A percentile compares a stretch with the other conserved stretches of the same genome.
Evolutionary conservation across 164 flowering plant species (phyloP).

Genomic region (Umbilicus rupestris): DNA sequence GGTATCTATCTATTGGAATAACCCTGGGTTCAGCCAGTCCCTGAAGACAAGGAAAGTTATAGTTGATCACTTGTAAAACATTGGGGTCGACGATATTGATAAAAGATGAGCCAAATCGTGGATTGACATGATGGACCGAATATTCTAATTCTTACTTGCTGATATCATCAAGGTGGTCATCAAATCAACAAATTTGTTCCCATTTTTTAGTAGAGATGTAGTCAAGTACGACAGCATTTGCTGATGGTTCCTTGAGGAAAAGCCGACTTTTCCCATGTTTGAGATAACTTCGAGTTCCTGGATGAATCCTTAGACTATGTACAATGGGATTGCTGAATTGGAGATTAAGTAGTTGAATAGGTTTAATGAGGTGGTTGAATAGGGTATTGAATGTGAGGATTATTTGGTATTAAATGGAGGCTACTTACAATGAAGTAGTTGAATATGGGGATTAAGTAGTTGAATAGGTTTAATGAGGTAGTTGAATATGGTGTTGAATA

Average conservation of each 20-base stretch:
- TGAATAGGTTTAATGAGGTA: too few species aligned
- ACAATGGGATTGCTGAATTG: too few species aligned
- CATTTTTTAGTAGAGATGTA: constrained; percentile 65
- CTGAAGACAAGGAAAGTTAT: constrained; percentile 25
- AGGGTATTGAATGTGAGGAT: too few species aligned
- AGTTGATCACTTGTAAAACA: not conserved
- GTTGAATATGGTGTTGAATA: too few species aligned
- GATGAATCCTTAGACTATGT: constrained; percentile 71
- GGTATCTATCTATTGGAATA: constrained; percentile 59
- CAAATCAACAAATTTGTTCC: constrained; percentile 72
- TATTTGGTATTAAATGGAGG: too few species aligned
- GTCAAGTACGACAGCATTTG: constrained; percentile 65
- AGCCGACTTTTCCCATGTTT: constrained; percentile 45
- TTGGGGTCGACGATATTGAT: not conserved
- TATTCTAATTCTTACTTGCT: constrained; percentile 48
- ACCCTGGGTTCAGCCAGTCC: constrained; percentile 80
- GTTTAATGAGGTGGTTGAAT: too few species aligned
- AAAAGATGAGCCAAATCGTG: not conserved
- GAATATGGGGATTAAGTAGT: too few species aligned
- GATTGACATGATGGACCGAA: not conserved
- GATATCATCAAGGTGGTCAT: constrained; percentile 88
- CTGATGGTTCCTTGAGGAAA: constrained; percentile 63
- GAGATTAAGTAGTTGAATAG: too few species aligned
- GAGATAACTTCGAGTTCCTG: constrained; percentile 66
- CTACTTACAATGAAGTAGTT: too few species aligned